phyloP scores from a whole-genome alignment of 1,284 basidiomycete genomes.

The Apiotrichum brassicae region DNA sequence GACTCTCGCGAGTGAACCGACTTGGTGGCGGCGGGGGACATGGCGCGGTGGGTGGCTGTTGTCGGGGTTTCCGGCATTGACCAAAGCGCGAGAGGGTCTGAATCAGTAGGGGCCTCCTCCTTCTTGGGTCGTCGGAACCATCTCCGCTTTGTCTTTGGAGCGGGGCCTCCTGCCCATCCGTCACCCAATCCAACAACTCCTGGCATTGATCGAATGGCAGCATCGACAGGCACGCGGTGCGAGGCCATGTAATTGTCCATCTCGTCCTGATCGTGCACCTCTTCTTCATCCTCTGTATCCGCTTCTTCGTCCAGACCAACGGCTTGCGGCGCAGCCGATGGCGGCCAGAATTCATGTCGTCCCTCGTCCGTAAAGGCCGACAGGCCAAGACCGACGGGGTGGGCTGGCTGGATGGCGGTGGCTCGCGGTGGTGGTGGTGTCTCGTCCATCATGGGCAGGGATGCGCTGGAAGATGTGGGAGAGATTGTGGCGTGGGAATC shows the following conservation, averaged over 20 bases:
- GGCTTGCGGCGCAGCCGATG: background rate
- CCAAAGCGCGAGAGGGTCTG: conserved; percentile 16
- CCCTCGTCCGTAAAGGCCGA: background rate
- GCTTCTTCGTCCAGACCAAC: background rate
- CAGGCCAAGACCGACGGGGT: conserved; percentile 7
- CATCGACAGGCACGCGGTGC: conserved; percentile 21
- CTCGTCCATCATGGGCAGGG: conserved; percentile 13
- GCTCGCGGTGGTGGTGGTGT: conserved; percentile 2
- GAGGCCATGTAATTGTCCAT: conserved; percentile 17
- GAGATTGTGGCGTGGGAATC: conserved; percentile 7
- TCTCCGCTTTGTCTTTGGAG: conserved; percentile 4
- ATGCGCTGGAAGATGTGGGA: conserved; percentile 11
- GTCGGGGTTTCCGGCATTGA: background rate
- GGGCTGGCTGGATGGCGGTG: background rate
- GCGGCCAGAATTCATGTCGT: background rate
- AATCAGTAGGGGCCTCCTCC: conserved; percentile 2
- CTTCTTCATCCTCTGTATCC: conserved; percentile 8
- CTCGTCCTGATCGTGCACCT: conserved; percentile 11
- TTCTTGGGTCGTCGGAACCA: conserved; percentile 11
- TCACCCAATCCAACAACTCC: conserved; percentile 39
- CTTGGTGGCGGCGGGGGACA: background rate
- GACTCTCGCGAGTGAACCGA: too few relatives aligned
- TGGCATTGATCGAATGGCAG: conserved; percentile 25
- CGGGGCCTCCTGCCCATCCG: conserved; percentile 35
- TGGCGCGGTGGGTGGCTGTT: background rate